Conservation (phyloP, 768 basidiomycete genomes). For the Kwoniella sp. region DNA sequence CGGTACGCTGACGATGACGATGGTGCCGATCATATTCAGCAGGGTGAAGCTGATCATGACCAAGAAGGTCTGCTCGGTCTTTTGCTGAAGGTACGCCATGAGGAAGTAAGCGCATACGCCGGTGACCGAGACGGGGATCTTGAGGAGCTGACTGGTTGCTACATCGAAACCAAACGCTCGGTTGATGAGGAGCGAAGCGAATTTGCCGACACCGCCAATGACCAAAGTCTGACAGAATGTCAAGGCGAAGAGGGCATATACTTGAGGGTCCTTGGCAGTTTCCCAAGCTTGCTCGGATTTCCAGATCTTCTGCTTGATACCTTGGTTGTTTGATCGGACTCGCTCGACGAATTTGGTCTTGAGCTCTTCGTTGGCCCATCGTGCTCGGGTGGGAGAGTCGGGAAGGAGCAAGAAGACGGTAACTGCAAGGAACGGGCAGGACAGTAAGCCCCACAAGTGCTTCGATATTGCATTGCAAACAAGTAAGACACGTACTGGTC, state of each 20-base stretch:
- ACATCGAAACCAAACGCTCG: slow-evolving; percentile 37
- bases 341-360: slow-evolving; percentile 38
- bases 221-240: slow-evolving; percentile 59
- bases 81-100: slow-evolving; percentile 23
- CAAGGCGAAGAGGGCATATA: slow-evolving; percentile 60
- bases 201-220: slow-evolving; percentile 39
- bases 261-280: slow-evolving; percentile 50
- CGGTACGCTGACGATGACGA: slow-evolving; percentile 61
- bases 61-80: slow-evolving; percentile 58
- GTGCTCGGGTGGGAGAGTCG: slow-evolving; percentile 33
- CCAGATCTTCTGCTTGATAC: slow-evolving; percentile 35
- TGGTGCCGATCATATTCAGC: slow-evolving; percentile 61
- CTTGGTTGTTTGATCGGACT: slow-evolving; percentile 43
- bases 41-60: slow-evolving; percentile 61
- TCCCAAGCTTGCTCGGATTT: slow-evolving; percentile 43
- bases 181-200: slow-evolving; percentile 37
- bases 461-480: background rate
- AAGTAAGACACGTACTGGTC: slow-evolving; percentile 7
- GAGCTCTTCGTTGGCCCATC: slow-evolving; percentile 41
- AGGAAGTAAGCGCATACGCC: slow-evolving; percentile 19
- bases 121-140: slow-evolving; percentile 21
- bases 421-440: slow-evolving; percentile 10
- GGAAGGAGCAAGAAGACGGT: slow-evolving; percentile 32
- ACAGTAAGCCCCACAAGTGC: too few species aligned
- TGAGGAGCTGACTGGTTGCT: slow-evolving; percentile 22